Evolutionary conservation across 768 basidiomycete genomes (phyloP).

Genomic region (Porpolomopsis calyptriformis): DNA sequence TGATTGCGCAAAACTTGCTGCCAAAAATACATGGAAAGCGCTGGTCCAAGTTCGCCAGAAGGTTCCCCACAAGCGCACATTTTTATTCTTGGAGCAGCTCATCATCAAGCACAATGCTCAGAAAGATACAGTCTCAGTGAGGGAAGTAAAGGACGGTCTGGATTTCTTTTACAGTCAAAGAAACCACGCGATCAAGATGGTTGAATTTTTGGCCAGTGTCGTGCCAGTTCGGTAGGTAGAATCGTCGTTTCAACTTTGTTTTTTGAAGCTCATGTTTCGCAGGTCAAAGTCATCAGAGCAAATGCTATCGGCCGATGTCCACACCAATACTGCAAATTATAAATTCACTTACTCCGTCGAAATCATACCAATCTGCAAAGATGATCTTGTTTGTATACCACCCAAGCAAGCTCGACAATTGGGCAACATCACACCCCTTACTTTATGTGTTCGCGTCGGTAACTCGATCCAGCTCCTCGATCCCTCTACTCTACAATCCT

Average conservation of each 20-base stretch:
- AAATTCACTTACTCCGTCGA: conserved; percentile 98
- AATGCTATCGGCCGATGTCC: conserved; percentile 84
- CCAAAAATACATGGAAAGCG: conserved; percentile 98
- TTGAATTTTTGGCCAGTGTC: conserved; percentile 80
- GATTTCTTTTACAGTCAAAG: conserved; percentile 94
- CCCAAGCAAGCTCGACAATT: conserved; percentile 69
- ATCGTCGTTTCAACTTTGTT: neutral
- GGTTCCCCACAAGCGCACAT: conserved; percentile 95
- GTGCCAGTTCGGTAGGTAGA: conserved; percentile 71
- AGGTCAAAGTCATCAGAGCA: conserved; percentile 94
- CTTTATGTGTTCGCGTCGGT: conserved; percentile 83
- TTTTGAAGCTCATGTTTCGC: conserved; percentile 3
- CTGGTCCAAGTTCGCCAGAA: conserved; percentile 98
- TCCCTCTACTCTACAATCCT: conserved; percentile 71
- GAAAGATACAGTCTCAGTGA: conserved; percentile 89
- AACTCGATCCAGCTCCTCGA: conserved; percentile 88
- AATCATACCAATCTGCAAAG: conserved; percentile 94
- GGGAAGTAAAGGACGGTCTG: conserved; percentile 87
- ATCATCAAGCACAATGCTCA: conserved; percentile 95
- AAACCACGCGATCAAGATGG: conserved; percentile 93
- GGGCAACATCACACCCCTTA: conserved; percentile 82
- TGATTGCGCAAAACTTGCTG: conserved; percentile 86
- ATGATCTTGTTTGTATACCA: conserved; percentile 90
- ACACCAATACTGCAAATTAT: conserved; percentile 87
- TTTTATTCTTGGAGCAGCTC: conserved; percentile 93